Conservation (phyloP, 768 basidiomycete species). For the Lactifluus piperatus region DNA sequence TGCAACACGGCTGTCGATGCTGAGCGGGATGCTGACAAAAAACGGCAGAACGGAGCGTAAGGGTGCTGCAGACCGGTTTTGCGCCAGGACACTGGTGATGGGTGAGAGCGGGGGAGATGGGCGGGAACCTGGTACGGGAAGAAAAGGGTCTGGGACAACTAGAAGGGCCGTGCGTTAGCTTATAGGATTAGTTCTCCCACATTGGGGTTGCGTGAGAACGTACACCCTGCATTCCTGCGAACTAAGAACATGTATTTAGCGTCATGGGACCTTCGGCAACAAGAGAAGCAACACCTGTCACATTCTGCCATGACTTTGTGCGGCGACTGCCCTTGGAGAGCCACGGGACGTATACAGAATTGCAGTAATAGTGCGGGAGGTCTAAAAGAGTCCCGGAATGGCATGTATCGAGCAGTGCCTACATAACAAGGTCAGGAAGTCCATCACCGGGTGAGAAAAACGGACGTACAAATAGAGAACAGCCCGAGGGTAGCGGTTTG, state of each 20-base stretch:
- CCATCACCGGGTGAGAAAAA: background rate
- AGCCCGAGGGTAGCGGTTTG: slow-evolving; percentile 17
- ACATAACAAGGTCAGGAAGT: background rate
- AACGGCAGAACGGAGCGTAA: slow-evolving; percentile 6
- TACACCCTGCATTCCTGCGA: slow-evolving; percentile 5
- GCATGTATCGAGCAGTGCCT: slow-evolving; percentile 22
- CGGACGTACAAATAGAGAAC: slow-evolving; percentile 16
- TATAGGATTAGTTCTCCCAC: background rate
- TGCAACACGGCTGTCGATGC: slow-evolving; percentile 3
- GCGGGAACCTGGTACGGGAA: background rate
- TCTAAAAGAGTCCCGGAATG: slow-evolving; percentile 23
- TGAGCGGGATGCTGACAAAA: slow-evolving; percentile 8
- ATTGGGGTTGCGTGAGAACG: background rate
- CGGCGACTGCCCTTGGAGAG: slow-evolving; percentile 18
- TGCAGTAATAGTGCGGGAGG: slow-evolving; percentile 21
- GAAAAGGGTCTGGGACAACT: slow-evolving; percentile 1
- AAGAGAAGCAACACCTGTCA: slow-evolving; percentile 11
- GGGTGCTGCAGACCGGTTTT: background rate
- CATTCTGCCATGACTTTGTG: slow-evolving; percentile 16
- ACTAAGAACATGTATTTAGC: background rate
- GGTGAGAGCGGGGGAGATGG: background rate
- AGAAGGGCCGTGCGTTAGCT: background rate
- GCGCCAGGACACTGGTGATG: background rate
- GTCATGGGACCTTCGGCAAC: background rate
- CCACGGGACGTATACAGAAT: slow-evolving; percentile 21